Percentiles rank a stretch among this genome's conserved stretches.
Evolutionary conservation across 1,284 basidiomycete species (phyloP).

Genomic region (Meira miltonrushii): DNA sequence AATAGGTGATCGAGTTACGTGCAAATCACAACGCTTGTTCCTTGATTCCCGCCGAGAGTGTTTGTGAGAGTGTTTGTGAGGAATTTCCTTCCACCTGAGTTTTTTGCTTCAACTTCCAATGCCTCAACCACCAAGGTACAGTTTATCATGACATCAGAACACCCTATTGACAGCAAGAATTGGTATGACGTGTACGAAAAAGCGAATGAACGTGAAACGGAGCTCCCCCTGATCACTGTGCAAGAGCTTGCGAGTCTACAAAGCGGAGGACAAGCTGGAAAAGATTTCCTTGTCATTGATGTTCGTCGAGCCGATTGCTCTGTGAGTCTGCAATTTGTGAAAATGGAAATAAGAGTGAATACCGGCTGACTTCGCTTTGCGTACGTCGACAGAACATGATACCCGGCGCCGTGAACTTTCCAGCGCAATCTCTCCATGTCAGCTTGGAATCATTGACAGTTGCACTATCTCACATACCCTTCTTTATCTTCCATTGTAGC

Average conservation of each 20-base stretch:
- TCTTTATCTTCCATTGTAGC: conserved; percentile 50
- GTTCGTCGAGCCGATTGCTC: conserved; percentile 37
- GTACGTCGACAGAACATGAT: conserved; percentile 34
- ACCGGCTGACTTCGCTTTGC: not conserved
- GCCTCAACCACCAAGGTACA: too few relatives aligned
- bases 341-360: not conserved
- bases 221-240: not conserved
- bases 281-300: conserved; percentile 34
- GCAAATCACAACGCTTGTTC: too few relatives aligned
- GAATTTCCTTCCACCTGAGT: too few relatives aligned
- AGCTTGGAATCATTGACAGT: conserved; percentile 40
- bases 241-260: conserved; percentile 9
- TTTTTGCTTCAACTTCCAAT: too few relatives aligned
- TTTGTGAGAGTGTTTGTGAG: too few relatives aligned
- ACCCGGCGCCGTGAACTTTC: conserved; percentile 51
- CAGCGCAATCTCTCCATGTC: conserved; percentile 52
- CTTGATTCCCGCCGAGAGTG: too few relatives aligned
- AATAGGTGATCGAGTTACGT: too few relatives aligned
- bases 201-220: too few relatives aligned
- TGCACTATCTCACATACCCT: conserved; percentile 39
- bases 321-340: conserved; percentile 17
- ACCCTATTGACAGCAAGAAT: conserved; percentile 9
- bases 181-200: conserved; percentile 10
- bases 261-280: conserved; percentile 14
- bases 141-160: not conserved